phyloP scores from a whole-genome alignment of 352 stramenopile species.

The Saprolegnia parasitica region DNA sequence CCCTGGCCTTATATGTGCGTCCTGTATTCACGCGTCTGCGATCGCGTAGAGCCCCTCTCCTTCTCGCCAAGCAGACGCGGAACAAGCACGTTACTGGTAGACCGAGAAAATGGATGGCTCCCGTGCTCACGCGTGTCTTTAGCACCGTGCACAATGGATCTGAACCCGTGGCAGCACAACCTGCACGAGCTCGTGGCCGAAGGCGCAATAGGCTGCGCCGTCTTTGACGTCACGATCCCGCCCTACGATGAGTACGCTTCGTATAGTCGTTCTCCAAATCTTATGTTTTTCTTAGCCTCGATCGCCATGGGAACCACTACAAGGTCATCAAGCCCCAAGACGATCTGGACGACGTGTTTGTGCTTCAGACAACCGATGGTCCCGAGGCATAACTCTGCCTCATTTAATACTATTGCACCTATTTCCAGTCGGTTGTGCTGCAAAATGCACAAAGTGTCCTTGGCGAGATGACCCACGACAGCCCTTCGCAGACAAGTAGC shows the following conservation, averaged over 20 bases:
- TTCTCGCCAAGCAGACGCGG: slow-evolving; percentile 22
- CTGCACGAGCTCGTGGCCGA: slow-evolving; percentile 75
- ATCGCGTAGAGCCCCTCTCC: slow-evolving; percentile 4
- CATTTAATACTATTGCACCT: slow-evolving; percentile 12
- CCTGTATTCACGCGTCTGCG: neutral
- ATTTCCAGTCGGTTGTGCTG: neutral
- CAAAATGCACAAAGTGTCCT: no score
- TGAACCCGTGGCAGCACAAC: slow-evolving; percentile 67
- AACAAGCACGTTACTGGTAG: slow-evolving; percentile 2
- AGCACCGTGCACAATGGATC: slow-evolving; percentile 60
- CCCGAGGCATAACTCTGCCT: neutral
- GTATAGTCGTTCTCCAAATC: neutral
- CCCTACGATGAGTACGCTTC: slow-evolving; percentile 49
- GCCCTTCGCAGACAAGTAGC: no score
- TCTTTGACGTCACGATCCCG: slow-evolving; percentile 84
- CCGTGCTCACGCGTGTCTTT: slow-evolving; percentile 40
- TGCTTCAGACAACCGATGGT: neutral
- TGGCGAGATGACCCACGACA: no score
- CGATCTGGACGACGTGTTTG: neutral
- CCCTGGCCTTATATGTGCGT: no score
- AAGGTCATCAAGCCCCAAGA: neutral
- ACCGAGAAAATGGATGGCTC: slow-evolving; percentile 31
- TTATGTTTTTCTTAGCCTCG: neutral
- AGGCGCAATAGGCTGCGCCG: slow-evolving; percentile 62
- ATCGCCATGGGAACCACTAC: slow-evolving; percentile 27